Conservation (phyloP, 169 alveolate genomes). For the Cryptosporidium ubiquitum region DNA sequence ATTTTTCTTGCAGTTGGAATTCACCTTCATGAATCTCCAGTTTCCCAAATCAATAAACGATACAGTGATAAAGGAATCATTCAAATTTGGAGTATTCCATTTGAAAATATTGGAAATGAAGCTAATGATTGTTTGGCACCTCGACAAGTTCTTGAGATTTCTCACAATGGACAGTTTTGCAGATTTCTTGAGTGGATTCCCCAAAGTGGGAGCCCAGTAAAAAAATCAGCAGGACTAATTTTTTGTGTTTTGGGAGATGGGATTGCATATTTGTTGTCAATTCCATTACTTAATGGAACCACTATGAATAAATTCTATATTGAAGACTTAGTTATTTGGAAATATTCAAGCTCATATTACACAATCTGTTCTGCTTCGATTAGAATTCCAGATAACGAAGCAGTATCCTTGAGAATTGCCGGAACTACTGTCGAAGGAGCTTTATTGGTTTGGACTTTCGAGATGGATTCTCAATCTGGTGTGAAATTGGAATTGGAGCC, state of each 20-base stretch:
- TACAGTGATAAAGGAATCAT: slow-evolving; percentile 26
- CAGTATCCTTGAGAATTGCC: neutral
- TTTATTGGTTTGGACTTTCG: slow-evolving; percentile 50
- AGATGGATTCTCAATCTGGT: neutral
- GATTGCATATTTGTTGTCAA: slow-evolving; percentile 11
- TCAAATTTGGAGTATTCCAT: slow-evolving; percentile 63
- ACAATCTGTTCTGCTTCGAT: slow-evolving; percentile 47
- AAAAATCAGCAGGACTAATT: slow-evolving; percentile 4
- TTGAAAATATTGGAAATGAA: neutral
- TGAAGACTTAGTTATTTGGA: slow-evolving; percentile 20
- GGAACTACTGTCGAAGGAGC: slow-evolving; percentile 63
- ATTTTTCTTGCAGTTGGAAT: slow-evolving; percentile 37
- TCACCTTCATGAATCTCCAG: slow-evolving; percentile 22
- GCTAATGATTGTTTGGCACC: neutral
- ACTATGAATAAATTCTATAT: neutral
- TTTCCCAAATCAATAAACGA: slow-evolving; percentile 39
- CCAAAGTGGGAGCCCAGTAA: neutral
- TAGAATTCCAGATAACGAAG: slow-evolving; percentile 18
- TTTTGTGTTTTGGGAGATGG: slow-evolving; percentile 45
- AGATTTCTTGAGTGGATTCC: slow-evolving; percentile 73
- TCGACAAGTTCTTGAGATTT: neutral
- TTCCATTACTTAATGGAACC: neutral
- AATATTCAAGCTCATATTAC: neutral
- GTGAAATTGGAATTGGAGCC: neutral
- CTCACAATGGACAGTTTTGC: slow-evolving; percentile 38